These are phyloP conservation scores for Haplosporangium sp. DNA, from an alignment of 371 early-diverging fungal genomes.

Conservation along the genomic window DNA sequence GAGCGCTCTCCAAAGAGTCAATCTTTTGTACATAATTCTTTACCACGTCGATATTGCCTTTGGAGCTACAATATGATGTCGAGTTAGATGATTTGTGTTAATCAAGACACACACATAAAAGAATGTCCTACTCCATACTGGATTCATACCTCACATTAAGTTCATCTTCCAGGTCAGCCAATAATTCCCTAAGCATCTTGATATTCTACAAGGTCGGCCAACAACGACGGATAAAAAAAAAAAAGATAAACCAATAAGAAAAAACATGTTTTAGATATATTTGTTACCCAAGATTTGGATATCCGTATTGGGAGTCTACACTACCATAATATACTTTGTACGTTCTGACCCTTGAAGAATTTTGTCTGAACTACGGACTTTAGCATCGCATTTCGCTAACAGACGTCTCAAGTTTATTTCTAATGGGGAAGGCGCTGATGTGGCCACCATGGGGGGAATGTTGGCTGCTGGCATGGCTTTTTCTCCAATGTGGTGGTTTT, in stretches of 20 bases:
- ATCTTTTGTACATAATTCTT: conserved; percentile 31
- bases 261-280: no score
- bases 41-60: conserved; percentile 1
- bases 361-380: conserved; percentile 26
- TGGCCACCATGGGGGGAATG: conserved; percentile 20
- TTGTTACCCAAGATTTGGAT: not conserved
- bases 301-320: not conserved
- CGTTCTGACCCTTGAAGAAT: conserved; percentile 44
- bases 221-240: not conserved
- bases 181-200: conserved; percentile 29
- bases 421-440: conserved; percentile 23
- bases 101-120: not conserved
- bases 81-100: not conserved
- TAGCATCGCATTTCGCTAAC: conserved; percentile 46
- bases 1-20: conserved; percentile 21
- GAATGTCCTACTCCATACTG: not conserved
- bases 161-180: conserved; percentile 33
- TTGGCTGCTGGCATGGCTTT: conserved; percentile 22
- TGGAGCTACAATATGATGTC: not conserved
- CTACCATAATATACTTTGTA: conserved; percentile 31
- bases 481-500: not conserved
- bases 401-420: conserved; percentile 46
- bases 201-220: conserved; percentile 26
- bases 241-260: no score
- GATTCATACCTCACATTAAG: not conserved